These are phyloP conservation scores for Phyllosticta citribraziliensis DNA, from an alignment of 2,329 filamentous ascomycete species.

Conservation along the genomic window DNA sequence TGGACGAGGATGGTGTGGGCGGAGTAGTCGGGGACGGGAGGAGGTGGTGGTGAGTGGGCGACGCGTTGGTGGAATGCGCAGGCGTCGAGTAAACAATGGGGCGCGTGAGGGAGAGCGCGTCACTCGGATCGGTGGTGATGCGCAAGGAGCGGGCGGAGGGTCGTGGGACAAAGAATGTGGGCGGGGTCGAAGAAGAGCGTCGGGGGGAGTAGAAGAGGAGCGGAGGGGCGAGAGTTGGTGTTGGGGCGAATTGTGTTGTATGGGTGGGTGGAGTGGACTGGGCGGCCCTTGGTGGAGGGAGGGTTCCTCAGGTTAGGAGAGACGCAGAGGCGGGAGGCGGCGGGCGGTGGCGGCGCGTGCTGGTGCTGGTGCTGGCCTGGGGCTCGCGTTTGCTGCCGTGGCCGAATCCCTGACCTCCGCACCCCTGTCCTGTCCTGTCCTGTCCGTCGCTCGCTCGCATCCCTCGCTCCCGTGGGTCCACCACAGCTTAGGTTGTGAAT, in stretches of 20 bases:
- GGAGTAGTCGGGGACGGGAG: conserved; percentile 3
- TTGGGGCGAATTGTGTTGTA: not conserved
- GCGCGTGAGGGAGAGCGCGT: conserved; percentile 3
- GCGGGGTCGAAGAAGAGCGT: not conserved
- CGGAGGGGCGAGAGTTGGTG: not conserved
- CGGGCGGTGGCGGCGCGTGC: not conserved
- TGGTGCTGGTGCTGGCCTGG: not conserved
- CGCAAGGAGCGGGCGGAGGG: not conserved
- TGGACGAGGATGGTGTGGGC: conserved; percentile 5
- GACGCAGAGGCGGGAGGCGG: conserved; percentile 3
- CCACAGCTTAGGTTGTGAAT: not conserved
- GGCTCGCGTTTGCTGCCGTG: conserved; percentile 5
- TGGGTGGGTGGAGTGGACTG: too few relatives aligned
- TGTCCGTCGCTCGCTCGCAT: not conserved
- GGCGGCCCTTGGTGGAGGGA: not conserved
- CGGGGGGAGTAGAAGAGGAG: not conserved
- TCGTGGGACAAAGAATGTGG: conserved; percentile 7
- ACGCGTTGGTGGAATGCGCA: conserved; percentile 8
- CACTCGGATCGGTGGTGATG: not conserved
- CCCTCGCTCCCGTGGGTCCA: conserved; percentile 4
- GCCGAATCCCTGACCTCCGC: conserved; percentile 2
- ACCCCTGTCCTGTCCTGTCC: not conserved
- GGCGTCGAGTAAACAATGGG: conserved; percentile 11
- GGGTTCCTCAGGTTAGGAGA: not conserved
- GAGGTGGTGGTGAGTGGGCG: conserved; percentile 2